Conservation (phyloP, 2,329 filamentous ascomycete species). For the Rhynchosporium secalis region DNA sequence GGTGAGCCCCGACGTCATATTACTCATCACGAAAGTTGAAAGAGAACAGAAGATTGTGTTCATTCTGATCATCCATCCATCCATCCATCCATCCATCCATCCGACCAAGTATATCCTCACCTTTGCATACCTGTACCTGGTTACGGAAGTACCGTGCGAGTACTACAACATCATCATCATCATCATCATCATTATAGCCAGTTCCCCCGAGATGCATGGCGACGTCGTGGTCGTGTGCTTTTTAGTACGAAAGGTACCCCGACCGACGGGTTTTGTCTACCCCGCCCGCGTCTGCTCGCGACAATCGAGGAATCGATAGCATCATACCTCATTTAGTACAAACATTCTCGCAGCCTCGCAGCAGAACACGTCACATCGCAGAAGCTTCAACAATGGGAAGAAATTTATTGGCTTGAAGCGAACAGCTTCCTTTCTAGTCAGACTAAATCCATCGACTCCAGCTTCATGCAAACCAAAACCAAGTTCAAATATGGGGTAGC, state of each 20-base stretch:
- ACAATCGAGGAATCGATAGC: background rate
- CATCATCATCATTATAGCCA: no score
- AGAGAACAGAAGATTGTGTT: no score
- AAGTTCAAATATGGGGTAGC: background rate
- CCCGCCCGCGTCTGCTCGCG: slow-evolving; percentile 7
- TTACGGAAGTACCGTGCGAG: background rate
- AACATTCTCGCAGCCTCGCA: background rate
- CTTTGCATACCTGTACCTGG: background rate
- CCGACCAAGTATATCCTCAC: slow-evolving; percentile 6
- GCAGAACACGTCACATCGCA: slow-evolving; percentile 23
- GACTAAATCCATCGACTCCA: slow-evolving; percentile 6
- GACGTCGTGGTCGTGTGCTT: slow-evolving; percentile 19
- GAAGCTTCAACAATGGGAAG: background rate
- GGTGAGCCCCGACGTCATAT: slow-evolving; percentile 18
- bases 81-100: slow-evolving; percentile 5
- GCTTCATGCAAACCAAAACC: slow-evolving; percentile 6
- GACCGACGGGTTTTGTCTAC: background rate
- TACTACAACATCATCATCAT: no score
- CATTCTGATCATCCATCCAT: background rate
- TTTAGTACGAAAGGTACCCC: background rate
- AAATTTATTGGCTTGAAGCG: slow-evolving; percentile 17
- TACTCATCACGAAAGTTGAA: slow-evolving; percentile 8
- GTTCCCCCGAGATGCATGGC: background rate
- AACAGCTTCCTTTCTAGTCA: slow-evolving; percentile 17
- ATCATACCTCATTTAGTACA: background rate